Percentiles rank a stretch among this genome's conserved stretches.
Evolutionary conservation across 139 green algal species (phyloP).

Genomic region (Desmodesmus armatus): DNA sequence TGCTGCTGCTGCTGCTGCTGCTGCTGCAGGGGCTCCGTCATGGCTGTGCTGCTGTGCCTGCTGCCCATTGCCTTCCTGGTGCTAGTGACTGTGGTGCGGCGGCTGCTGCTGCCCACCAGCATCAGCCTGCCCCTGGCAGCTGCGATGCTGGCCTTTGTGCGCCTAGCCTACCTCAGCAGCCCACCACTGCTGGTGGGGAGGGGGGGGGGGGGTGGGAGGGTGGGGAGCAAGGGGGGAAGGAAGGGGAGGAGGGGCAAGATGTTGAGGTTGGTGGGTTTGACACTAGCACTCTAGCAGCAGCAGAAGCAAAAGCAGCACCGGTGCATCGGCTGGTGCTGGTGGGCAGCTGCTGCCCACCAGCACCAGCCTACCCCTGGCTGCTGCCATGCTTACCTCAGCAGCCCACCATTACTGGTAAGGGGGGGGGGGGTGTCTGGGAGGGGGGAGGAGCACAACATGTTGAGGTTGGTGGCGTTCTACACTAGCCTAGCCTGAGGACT

Average conservation of each 20-base stretch:
- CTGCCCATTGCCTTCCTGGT: background rate
- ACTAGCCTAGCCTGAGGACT: too few relatives aligned
- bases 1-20: constrained; percentile 5
- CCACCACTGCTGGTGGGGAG: background rate
- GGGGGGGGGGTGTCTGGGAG: too few relatives aligned
- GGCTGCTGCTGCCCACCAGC: background rate
- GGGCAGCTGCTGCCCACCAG: constrained; percentile 47
- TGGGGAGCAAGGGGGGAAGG: too few relatives aligned
- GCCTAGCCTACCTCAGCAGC: background rate
- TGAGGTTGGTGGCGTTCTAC: too few relatives aligned
- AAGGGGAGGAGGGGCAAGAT: too few relatives aligned
- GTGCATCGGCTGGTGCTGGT: too few relatives aligned
- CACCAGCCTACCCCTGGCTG: constrained; percentile 36
- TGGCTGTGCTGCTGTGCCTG: constrained; percentile 27
- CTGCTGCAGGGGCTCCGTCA: constrained; percentile 7
- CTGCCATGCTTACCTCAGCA: background rate
- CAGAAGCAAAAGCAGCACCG: background rate
- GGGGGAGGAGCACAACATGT: background rate
- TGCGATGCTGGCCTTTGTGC: background rate
- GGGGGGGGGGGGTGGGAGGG: too few relatives aligned
- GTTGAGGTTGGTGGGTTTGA: too few relatives aligned
- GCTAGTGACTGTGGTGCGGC: background rate
- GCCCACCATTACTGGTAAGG: background rate
- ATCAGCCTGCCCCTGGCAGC: constrained; percentile 2
- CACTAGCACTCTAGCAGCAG: too few relatives aligned